Percentiles rank a stretch among this genome's conserved stretches.
phyloP scores from a whole-genome alignment of 1,139 yeast species.

The Nakaseomyces glabratus region DNA sequence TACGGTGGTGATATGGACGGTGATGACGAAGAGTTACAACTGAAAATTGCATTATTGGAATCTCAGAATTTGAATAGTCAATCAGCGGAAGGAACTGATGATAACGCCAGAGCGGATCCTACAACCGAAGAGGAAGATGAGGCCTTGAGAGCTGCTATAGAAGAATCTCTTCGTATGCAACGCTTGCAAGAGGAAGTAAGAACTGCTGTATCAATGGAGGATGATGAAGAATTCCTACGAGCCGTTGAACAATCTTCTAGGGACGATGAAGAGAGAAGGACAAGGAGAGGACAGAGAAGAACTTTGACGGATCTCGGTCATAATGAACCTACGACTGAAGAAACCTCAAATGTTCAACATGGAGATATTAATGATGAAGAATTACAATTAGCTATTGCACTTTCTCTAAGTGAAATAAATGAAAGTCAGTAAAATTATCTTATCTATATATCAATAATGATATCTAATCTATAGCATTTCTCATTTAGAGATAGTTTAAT shows the following conservation, averaged over 20 bases:
- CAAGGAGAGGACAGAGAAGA: conserved; percentile 8
- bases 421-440: background rate
- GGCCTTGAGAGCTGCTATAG: conserved; percentile 20
- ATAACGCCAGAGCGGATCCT: conserved; percentile 6
- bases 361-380: conserved; percentile 22
- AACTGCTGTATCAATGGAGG: conserved; percentile 17
- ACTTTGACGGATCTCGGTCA: conserved; percentile 2
- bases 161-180: conserved; percentile 38
- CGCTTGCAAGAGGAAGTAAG: conserved; percentile 28
- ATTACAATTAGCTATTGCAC: conserved; percentile 27
- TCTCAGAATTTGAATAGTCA: conserved; percentile 18
- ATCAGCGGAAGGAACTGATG: conserved; percentile 10
- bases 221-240: conserved; percentile 31
- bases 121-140: conserved; percentile 19
- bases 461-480: background rate
- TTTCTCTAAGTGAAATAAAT: conserved; percentile 29
- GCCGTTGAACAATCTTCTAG: conserved; percentile 30
- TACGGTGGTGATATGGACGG: conserved; percentile 30
- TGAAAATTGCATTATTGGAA: conserved; percentile 37
- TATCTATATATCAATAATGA: background rate
- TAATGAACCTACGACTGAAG: background rate
- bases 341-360: conserved; percentile 2
- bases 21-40: conserved; percentile 37
- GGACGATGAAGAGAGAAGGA: conserved; percentile 8
- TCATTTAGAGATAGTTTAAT: no score